Conservation (phyloP, 768 basidiomycete genomes). For the Chalciporus piperatus region DNA sequence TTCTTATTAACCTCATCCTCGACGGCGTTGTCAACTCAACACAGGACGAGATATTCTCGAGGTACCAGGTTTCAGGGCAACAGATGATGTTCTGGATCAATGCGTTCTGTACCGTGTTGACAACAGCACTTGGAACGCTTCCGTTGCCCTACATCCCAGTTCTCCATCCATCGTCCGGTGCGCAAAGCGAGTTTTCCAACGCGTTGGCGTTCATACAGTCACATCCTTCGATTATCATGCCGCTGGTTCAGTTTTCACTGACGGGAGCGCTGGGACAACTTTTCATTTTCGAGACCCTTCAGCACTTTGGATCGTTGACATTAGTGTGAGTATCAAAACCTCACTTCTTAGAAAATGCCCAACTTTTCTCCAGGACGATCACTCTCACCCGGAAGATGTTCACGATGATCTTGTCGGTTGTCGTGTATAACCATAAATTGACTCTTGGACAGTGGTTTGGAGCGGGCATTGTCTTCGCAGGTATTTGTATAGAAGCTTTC, state of each 20-base stretch:
- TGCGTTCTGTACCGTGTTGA: constrained; percentile 74
- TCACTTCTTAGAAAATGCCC: constrained; percentile 4
- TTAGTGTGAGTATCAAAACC: constrained; percentile 63
- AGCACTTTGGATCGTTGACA: constrained; percentile 87
- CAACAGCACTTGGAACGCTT: constrained; percentile 64
- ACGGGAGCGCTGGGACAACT: constrained; percentile 94
- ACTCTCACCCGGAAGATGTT: constrained; percentile 96
- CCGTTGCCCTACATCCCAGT: constrained; percentile 83
- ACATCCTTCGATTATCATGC: constrained; percentile 72
- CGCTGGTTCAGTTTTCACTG: constrained; percentile 80
- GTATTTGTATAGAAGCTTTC: constrained; percentile 90
- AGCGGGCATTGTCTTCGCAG: constrained; percentile 90
- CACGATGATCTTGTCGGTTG: constrained; percentile 94
- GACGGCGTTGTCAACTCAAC: constrained; percentile 95
- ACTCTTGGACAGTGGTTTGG: constrained; percentile 89
- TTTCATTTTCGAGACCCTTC: constrained; percentile 95
- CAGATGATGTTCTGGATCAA: constrained; percentile 99
- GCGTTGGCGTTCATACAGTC: constrained; percentile 71
- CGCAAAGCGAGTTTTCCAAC: constrained; percentile 59
- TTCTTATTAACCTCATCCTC: constrained; percentile 82
- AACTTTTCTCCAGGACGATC: constrained; percentile 60
- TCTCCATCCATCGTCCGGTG: constrained; percentile 63
- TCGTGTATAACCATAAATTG: constrained; percentile 87
- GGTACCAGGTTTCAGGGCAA: constrained; percentile 75
- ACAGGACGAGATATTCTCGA: constrained; percentile 92